Percentiles rank a stretch among this genome's conserved stretches.
Conservation (phyloP, 306 rosid species). For the Quillaja saponaria region DNA sequence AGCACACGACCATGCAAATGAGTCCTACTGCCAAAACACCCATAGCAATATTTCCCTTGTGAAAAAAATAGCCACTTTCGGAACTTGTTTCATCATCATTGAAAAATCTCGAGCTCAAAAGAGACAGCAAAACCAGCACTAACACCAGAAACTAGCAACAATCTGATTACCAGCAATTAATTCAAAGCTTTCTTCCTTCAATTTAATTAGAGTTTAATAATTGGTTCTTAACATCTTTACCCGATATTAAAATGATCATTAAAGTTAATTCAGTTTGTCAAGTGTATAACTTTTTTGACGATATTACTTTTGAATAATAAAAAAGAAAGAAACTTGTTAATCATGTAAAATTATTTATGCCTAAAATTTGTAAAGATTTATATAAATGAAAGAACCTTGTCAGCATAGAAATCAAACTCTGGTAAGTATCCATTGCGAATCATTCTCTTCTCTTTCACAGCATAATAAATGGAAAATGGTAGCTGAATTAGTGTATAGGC, state of each 20-base stretch:
- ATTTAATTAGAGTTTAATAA: no score
- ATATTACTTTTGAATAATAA: no score
- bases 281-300: no score
- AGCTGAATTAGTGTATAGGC: constrained; percentile 50
- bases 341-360: no score
- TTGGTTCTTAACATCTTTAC: background rate
- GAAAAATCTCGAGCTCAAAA: constrained; percentile 21
- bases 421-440: constrained; percentile 42
- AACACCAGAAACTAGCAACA: constrained; percentile 45
- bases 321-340: no score
- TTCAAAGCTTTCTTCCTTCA: no score
- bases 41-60: constrained; percentile 32
- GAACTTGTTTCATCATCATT: constrained; percentile 9
- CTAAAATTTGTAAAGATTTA: background rate
- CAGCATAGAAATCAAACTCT: constrained; percentile 58
- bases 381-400: constrained; percentile 34
- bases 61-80: constrained; percentile 29
- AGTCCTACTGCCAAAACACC: constrained; percentile 32
- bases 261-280: no score
- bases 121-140: constrained; percentile 53
- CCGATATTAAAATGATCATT: background rate
- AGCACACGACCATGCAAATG: constrained; percentile 38
- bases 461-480: constrained; percentile 49
- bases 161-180: constrained; percentile 36
- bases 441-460: constrained; percentile 38